Evolutionary conservation across 345 rosid genomes (phyloP), one percentile per base, ranked within the genome.

Genomic region (Salix caprea): DNA sequence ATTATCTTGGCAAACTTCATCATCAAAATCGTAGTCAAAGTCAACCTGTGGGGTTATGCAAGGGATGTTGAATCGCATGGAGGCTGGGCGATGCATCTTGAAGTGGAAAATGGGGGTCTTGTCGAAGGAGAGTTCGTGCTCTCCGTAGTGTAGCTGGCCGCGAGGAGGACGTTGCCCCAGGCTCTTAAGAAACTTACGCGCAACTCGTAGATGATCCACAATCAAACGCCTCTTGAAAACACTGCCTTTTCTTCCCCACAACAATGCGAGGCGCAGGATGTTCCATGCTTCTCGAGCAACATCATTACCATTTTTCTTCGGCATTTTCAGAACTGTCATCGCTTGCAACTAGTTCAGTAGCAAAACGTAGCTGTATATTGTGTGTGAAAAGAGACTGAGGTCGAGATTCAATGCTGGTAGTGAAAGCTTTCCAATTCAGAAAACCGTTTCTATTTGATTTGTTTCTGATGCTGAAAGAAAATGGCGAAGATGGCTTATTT

Each of bases 101-200:
- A 85, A 80, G 28, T 87, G 88, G 83, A 92, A 85, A 44, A 91
- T 72, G 14, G 98, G 99, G 0, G 99, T 93, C 74, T 90, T 82
- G 34, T 93, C 96, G 71, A 96, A 96, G 5, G 99, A 91, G 67
- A 96, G 90, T 89, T 96, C 81, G 2, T 88, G 91, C 78, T 92
- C 97, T 40, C 88, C 81, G 23, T 86, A 87, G 75, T 71, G 76
- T 28, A 78, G 28, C 6, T 74, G 88, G 69, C 75, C 82, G 10
- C 76, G 75, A 56, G 71, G 79, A 60, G 76, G 42, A 32, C 69
- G 50, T 54, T 76, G 81, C 13, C 78, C 74, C 7, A 92, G 76
- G 69, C 84, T 82, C 75, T 86, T 89, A 65, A 91, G 74, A 76
- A 88, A 91, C 85, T 86, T 90, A 24, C 87, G 84, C 48, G 89